Percentiles rank a stretch among this genome's conserved stretches.
Conservation (phyloP, 2,329 filamentous ascomycete species). For the Elsinoe fawcettii region DNA sequence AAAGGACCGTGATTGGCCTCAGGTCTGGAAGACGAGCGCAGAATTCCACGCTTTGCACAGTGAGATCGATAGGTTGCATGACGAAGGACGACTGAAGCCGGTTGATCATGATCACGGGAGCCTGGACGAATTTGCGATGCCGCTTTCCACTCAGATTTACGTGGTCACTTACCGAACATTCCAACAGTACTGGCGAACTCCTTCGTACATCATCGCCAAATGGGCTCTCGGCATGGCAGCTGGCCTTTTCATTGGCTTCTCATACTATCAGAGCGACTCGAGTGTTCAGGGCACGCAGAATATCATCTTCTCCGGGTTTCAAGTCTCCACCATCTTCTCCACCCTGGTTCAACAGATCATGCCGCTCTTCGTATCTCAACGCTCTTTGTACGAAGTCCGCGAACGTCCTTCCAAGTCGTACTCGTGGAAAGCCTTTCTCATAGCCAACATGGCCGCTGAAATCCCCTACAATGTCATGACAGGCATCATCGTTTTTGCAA, state of each 20-base stretch:
- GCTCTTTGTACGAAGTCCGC: constrained; percentile 48
- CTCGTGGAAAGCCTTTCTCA: constrained; percentile 62
- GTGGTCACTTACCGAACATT: constrained; percentile 37
- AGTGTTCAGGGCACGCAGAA: constrained; percentile 28
- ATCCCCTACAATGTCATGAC: constrained; percentile 43
- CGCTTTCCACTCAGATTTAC: constrained; percentile 29
- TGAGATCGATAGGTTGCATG: constrained; percentile 35
- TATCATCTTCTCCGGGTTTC: constrained; percentile 12
- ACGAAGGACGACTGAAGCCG: constrained; percentile 24
- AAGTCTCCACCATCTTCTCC: constrained; percentile 11
- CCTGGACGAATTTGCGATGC: constrained; percentile 38
- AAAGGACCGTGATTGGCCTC: constrained; percentile 35
- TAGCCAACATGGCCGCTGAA: constrained; percentile 61
- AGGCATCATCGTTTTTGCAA: constrained; percentile 37
- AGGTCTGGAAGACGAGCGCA: constrained; percentile 32
- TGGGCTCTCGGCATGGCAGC: constrained; percentile 46
- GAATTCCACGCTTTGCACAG: constrained; percentile 28
- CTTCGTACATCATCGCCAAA: constrained; percentile 49
- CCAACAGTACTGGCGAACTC: constrained; percentile 42
- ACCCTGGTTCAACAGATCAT: constrained; percentile 14
- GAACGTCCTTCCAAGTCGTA: constrained; percentile 49
- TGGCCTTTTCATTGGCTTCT: constrained; percentile 36
- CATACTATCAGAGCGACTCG: constrained; percentile 33
- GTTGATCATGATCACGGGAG: constrained; percentile 30
- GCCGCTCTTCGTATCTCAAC: constrained; percentile 48